A percentile compares a stretch with the other conserved stretches of the same genome.
Evolutionary conservation across 108 stramenopile species (phyloP).

Genomic region (Epipyxis sp.): DNA sequence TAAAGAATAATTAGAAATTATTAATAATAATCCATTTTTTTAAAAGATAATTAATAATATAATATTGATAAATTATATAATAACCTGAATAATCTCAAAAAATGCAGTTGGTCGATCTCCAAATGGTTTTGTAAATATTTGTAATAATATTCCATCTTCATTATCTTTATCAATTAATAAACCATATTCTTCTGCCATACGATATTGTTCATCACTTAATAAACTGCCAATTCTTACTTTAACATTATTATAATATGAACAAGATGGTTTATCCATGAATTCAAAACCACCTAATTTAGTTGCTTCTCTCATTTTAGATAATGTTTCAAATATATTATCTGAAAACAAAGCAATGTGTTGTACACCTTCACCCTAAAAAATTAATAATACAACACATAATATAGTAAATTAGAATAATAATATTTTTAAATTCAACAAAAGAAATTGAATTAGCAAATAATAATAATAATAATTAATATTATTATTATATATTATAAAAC

Average conservation of each 20-base stretch:
- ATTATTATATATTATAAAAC: too few species aligned
- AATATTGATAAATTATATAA: not conserved
- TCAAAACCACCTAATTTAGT: slow-evolving; percentile 69
- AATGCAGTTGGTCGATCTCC: slow-evolving; percentile 79
- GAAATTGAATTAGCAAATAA: too few species aligned
- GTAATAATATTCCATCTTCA: slow-evolving; percentile 55
- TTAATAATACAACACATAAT: too few species aligned
- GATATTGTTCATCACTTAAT: slow-evolving; percentile 56
- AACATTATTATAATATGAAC: slow-evolving; percentile 65
- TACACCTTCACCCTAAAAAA: slow-evolving; percentile 66
- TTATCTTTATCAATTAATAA: slow-evolving; percentile 72
- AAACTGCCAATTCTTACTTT: slow-evolving; percentile 38
- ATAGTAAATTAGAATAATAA: too few species aligned
- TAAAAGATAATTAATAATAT: too few species aligned
- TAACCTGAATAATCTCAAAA: slow-evolving; percentile 74
- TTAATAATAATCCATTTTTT: slow-evolving; percentile 43
- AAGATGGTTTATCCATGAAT: slow-evolving; percentile 68
- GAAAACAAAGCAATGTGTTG: slow-evolving; percentile 80
- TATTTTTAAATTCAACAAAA: too few species aligned
- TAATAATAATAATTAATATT: too few species aligned
- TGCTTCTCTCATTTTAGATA: slow-evolving; percentile 60
- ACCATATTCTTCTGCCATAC: slow-evolving; percentile 64
- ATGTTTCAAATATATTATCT: slow-evolving; percentile 68
- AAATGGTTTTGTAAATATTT: slow-evolving; percentile 78
- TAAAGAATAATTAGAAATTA: too few species aligned